Conservation (phyloP, 2,329 filamentous ascomycete genomes). For the Thielaviopsis punctulata region DNA sequence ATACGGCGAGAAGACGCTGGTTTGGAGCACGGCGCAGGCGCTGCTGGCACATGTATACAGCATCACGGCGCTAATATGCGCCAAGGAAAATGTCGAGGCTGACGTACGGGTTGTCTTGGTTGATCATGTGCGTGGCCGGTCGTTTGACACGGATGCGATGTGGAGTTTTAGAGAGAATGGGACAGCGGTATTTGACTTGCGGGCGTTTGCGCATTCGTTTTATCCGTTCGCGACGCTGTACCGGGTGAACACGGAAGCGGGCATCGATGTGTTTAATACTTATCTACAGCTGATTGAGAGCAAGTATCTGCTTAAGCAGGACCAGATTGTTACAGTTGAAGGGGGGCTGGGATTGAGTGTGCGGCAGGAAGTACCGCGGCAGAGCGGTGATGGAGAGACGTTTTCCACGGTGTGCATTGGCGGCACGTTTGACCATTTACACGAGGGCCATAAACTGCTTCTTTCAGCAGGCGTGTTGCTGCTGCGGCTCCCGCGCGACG, state of each 20-base stretch:
- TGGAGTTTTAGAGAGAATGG: slow-evolving; percentile 26
- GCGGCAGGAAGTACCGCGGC: not conserved
- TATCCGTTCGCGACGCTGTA: slow-evolving; percentile 50
- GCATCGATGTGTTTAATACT: slow-evolving; percentile 36
- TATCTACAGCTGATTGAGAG: slow-evolving; percentile 32
- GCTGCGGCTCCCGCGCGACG: slow-evolving; percentile 25
- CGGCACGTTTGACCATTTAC: slow-evolving; percentile 91
- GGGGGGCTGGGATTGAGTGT: slow-evolving; percentile 26
- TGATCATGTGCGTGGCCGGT: slow-evolving; percentile 33
- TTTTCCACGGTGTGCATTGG: slow-evolving; percentile 51
- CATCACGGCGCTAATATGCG: slow-evolving; percentile 56
- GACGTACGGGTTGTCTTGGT: slow-evolving; percentile 57
- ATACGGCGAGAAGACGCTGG: slow-evolving; percentile 31
- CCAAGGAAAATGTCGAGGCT: slow-evolving; percentile 40
- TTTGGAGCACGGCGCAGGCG: slow-evolving; percentile 54
- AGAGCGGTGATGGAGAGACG: not conserved
- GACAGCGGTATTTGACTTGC: slow-evolving; percentile 31
- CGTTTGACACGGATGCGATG: slow-evolving; percentile 19
- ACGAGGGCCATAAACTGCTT: slow-evolving; percentile 89
- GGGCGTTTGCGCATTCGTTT: slow-evolving; percentile 33
- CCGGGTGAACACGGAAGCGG: slow-evolving; percentile 45
- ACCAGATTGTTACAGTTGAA: slow-evolving; percentile 33
- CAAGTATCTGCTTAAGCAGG: slow-evolving; percentile 28
- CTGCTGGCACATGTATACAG: slow-evolving; percentile 64
- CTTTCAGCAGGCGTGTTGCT: slow-evolving; percentile 72